Conservation (phyloP, 768 basidiomycete species). For the Gloeophyllum trabeum region DNA sequence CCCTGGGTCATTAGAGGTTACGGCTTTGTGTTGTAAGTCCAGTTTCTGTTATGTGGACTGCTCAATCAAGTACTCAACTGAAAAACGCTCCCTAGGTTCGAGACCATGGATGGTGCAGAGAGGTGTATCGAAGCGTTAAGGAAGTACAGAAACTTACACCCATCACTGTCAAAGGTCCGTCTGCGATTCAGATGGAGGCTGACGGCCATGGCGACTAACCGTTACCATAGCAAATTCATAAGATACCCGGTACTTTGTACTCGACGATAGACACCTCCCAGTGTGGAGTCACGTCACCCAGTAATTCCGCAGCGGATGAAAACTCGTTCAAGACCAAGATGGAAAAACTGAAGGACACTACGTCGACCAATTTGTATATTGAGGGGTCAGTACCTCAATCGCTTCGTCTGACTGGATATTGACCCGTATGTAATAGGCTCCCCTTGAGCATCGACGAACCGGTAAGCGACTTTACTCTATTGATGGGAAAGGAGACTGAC, state of each 20-base stretch:
- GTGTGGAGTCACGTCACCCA: neutral
- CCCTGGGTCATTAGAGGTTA: slow-evolving; percentile 40
- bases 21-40: slow-evolving; percentile 64
- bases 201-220: too few species aligned
- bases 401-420: slow-evolving; percentile 2
- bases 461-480: slow-evolving; percentile 20
- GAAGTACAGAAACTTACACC: slow-evolving; percentile 69
- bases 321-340: slow-evolving; percentile 66
- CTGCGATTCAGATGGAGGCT: too few species aligned
- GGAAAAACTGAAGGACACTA: slow-evolving; percentile 57
- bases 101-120: slow-evolving; percentile 53
- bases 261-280: slow-evolving; percentile 17
- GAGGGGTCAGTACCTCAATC: slow-evolving; percentile 39
- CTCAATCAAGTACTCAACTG: neutral
- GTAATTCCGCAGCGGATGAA: slow-evolving; percentile 4
- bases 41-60: slow-evolving; percentile 1
- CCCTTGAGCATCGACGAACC: slow-evolving; percentile 61
- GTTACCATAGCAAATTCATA: slow-evolving; percentile 62
- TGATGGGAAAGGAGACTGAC: slow-evolving; percentile 37
- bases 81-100: slow-evolving; percentile 38
- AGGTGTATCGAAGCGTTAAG: slow-evolving; percentile 63
- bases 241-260: slow-evolving; percentile 69
- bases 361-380: slow-evolving; percentile 72
- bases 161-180: slow-evolving; percentile 75
- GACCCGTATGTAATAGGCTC: slow-evolving; percentile 27